Evolutionary conservation across 768 basidiomycete species (phyloP).

Genomic region (Mycena indigotica): DNA sequence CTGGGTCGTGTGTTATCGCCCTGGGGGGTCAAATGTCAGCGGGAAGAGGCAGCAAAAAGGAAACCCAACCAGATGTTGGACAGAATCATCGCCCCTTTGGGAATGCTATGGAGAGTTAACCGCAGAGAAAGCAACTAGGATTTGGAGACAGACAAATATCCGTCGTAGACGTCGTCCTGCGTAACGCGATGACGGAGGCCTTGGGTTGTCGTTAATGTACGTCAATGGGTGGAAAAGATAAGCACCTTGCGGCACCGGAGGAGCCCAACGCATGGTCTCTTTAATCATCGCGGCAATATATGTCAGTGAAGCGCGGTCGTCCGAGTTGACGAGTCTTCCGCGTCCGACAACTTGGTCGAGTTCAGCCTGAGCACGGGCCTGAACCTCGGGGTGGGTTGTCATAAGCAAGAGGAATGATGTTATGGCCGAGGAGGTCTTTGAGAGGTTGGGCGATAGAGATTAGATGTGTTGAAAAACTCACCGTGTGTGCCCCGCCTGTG

Average conservation of each 20-base stretch:
- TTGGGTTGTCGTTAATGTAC: conserved; percentile 1
- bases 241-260: conserved; percentile 23
- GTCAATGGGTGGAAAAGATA: not conserved
- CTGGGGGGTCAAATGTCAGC: conserved; percentile 18
- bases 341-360: conserved; percentile 33
- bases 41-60: not conserved
- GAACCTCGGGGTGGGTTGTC: conserved; percentile 28
- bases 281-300: conserved; percentile 33
- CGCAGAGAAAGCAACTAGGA: not conserved
- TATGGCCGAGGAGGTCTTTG: conserved; percentile 29
- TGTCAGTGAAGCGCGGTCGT: conserved; percentile 32
- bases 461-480: not conserved
- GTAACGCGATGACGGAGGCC: conserved; percentile 29
- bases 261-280: conserved; percentile 30
- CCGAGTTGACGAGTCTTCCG: conserved; percentile 32
- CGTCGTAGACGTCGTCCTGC: conserved; percentile 36
- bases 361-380: conserved; percentile 34
- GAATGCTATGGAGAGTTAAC: conserved; percentile 25
- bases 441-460: not conserved
- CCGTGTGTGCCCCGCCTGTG: conserved; percentile 21
- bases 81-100: conserved; percentile 33
- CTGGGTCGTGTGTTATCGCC: conserved; percentile 38
- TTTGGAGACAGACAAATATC: conserved; percentile 24
- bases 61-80: conserved; percentile 35
- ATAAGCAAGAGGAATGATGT: conserved; percentile 30